phyloP scores from a whole-genome alignment of 2,329 filamentous ascomycete species.

The Trichophyton mentagrophytes region DNA sequence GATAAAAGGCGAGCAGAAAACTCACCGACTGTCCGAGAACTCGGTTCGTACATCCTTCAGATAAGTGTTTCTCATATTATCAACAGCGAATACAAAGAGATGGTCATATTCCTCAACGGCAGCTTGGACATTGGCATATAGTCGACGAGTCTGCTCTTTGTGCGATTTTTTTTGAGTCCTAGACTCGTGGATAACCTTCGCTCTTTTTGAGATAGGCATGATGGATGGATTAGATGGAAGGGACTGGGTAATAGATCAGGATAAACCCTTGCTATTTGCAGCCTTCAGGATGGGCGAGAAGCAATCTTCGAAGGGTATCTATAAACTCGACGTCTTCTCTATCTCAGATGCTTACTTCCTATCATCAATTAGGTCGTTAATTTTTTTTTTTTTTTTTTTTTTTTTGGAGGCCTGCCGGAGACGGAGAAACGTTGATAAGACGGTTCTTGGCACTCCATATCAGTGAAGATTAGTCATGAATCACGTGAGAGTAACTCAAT shows the following conservation, averaged over 20 bases:
- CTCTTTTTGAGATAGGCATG: constrained; percentile 96
- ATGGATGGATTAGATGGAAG: neutral
- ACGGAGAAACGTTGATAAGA: neutral
- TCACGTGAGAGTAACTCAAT: neutral
- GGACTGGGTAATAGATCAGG: neutral
- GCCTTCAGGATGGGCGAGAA: neutral
- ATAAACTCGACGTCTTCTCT: neutral
- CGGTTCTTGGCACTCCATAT: neutral
- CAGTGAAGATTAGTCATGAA: neutral
- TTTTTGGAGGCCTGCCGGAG: neutral
- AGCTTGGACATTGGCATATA: constrained; percentile 80
- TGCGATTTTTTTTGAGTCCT: constrained; percentile 85
- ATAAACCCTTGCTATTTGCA: neutral
- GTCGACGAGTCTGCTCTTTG: constrained; percentile 74
- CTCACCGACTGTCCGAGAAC: constrained; percentile 69
- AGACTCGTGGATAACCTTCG: constrained; percentile 77
- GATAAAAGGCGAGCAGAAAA: constrained; percentile 15
- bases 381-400: neutral
- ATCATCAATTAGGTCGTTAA: neutral
- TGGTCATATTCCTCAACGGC: constrained; percentile 73
- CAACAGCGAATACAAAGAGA: constrained; percentile 85
- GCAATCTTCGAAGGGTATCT: neutral
- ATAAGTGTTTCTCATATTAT: constrained; percentile 97
- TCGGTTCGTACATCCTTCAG: constrained; percentile 81
- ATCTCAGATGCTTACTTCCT: constrained; percentile 17